Percentiles rank a stretch among this genome's conserved stretches.
phyloP scores from a whole-genome alignment of 2,329 filamentous ascomycete genomes.

The Colletotrichum coccodes region DNA sequence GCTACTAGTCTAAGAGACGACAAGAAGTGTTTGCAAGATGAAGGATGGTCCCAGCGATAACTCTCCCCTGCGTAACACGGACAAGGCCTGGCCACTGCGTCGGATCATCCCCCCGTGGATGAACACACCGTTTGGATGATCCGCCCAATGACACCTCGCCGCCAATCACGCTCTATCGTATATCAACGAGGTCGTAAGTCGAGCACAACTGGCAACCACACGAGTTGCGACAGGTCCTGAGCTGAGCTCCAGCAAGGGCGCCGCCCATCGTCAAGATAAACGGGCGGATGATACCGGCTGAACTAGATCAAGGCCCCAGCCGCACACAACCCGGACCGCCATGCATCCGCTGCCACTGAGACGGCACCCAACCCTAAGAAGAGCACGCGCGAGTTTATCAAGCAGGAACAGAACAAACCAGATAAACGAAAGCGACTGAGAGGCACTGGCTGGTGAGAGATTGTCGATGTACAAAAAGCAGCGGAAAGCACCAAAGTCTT shows the following conservation, averaged over 20 bases:
- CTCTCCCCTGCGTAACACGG: slow-evolving; percentile 11
- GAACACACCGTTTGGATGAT: slow-evolving; percentile 25
- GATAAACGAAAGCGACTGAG: neutral
- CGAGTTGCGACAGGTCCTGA: neutral
- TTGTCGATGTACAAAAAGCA: neutral
- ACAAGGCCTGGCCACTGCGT: slow-evolving; percentile 21
- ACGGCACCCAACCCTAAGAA: neutral
- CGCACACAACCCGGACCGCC: neutral
- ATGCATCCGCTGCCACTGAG: neutral
- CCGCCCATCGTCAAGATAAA: neutral
- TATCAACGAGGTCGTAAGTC: neutral
- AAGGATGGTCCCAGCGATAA: slow-evolving; percentile 10
- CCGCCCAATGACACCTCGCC: slow-evolving; percentile 24
- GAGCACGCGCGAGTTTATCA: neutral
- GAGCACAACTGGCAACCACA: neutral
- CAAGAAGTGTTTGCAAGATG: slow-evolving; percentile 14
- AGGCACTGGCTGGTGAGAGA: neutral
- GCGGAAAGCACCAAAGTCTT: neutral
- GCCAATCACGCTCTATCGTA: neutral
- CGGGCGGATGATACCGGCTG: neutral
- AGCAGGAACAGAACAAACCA: slow-evolving; percentile 2
- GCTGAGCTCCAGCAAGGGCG: neutral
- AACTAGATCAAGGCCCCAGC: neutral
- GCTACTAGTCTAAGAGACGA: slow-evolving; percentile 2
- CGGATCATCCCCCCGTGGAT: slow-evolving; percentile 6